These are phyloP conservation scores for Entamoeba nuttalli DNA, from an alignment of 208 protist species.

Conservation along the genomic window DNA sequence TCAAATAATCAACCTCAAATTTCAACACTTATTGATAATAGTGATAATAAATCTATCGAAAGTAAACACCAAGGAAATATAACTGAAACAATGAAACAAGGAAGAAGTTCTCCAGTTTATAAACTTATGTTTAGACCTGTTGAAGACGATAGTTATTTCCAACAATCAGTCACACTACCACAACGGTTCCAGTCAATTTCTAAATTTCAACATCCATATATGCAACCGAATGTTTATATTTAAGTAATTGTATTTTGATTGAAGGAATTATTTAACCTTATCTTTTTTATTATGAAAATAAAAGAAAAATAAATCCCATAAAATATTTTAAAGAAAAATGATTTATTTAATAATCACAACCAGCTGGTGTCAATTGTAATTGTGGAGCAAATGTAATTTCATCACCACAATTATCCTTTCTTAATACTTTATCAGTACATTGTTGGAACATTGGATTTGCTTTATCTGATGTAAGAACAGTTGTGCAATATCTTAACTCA, in stretches of 20 bases:
- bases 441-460: neutral
- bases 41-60: neutral
- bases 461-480: neutral
- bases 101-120: neutral
- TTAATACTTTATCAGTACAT: neutral
- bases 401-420: neutral
- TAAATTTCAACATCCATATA: too few species aligned
- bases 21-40: neutral
- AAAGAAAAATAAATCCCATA: too few species aligned
- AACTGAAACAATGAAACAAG: neutral
- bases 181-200: too few species aligned
- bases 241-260: too few species aligned
- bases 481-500: neutral
- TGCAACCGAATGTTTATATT: too few species aligned
- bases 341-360: neutral
- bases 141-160: neutral
- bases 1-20: too few species aligned
- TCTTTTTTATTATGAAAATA: too few species aligned
- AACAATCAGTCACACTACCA: neutral
- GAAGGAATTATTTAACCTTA: too few species aligned
- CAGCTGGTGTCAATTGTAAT: neutral
- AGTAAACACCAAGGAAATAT: neutral
- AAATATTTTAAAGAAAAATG: too few species aligned
- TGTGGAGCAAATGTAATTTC: neutral
- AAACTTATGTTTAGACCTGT: neutral